Conservation (phyloP, 305 asterid species). For the Fraxinus paxiana region DNA sequence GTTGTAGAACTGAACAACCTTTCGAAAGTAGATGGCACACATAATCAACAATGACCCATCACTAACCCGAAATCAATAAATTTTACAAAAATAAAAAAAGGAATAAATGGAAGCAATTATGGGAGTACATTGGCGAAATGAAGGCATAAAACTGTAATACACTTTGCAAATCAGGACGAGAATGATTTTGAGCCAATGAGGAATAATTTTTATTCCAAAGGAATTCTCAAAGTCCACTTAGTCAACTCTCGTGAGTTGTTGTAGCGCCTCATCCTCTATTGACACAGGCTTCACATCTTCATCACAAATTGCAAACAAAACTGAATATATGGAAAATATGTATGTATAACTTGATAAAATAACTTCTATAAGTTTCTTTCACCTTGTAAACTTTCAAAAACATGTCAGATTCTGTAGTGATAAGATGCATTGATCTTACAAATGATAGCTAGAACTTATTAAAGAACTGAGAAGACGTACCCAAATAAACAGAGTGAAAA, state of each 20-base stretch:
- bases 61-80: not conserved
- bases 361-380: constrained; percentile 13
- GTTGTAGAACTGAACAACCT: not conserved
- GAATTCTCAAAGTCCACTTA: constrained; percentile 11
- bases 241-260: constrained; percentile 12
- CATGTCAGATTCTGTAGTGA: not conserved
- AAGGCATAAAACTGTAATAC: not conserved
- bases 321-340: constrained; percentile 6
- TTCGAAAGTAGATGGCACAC: not conserved
- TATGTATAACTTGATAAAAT: not conserved
- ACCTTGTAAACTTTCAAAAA: not conserved
- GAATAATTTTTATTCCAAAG: not conserved
- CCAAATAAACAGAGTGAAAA: constrained; percentile 12
- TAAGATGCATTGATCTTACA: constrained; percentile 7
- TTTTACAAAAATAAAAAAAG: not conserved
- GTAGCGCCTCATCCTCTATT: constrained; percentile 1
- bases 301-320: constrained; percentile 7
- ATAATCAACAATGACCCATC: not conserved
- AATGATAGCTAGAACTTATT: constrained; percentile 9
- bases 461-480: not conserved
- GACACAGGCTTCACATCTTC: constrained; percentile 13
- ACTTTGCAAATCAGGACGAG: not conserved
- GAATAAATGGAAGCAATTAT: not conserved
- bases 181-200: not conserved
- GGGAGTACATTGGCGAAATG: not conserved